phyloP scores from a whole-genome alignment of 2,329 filamentous ascomycete genomes.

The Pseudogymnoascus sp. region DNA sequence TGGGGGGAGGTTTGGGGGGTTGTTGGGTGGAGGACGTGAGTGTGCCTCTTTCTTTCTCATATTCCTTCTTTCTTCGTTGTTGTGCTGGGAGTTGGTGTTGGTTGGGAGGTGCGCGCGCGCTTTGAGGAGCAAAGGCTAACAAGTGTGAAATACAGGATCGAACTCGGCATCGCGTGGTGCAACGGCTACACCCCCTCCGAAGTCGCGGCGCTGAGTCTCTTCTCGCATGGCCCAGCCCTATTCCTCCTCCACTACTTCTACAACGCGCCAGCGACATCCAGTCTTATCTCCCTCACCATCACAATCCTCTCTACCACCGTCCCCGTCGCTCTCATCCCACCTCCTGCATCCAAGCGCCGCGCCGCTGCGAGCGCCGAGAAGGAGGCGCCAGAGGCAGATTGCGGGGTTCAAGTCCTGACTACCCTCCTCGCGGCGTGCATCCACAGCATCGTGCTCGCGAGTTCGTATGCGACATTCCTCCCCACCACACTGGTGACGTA shows the following conservation, averaged over 20 bases:
- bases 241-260: constrained; percentile 69
- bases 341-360: too few relatives aligned
- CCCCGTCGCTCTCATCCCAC: constrained; percentile 35
- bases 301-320: constrained; percentile 61
- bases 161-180: constrained; percentile 67
- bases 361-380: background rate
- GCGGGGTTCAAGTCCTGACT: constrained; percentile 54
- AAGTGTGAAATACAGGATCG: constrained; percentile 47
- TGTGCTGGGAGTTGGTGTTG: too few relatives aligned
- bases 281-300: constrained; percentile 54
- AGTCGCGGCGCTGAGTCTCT: constrained; percentile 54
- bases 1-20: too few relatives aligned
- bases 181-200: constrained; percentile 67
- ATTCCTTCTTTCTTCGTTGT: background rate
- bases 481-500: constrained; percentile 64
- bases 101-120: too few relatives aligned
- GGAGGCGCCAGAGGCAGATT: constrained; percentile 42
- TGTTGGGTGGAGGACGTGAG: constrained; percentile 48
- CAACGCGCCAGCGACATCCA: constrained; percentile 48
- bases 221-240: constrained; percentile 65
- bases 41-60: constrained; percentile 22
- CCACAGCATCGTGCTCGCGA: constrained; percentile 65
- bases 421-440: constrained; percentile 61
- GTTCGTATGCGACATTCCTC: constrained; percentile 61
- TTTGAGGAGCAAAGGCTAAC: constrained; percentile 9